Conservation (phyloP, 495 filamentous ascomycete species). For the Beverwykella pulmonaria region DNA sequence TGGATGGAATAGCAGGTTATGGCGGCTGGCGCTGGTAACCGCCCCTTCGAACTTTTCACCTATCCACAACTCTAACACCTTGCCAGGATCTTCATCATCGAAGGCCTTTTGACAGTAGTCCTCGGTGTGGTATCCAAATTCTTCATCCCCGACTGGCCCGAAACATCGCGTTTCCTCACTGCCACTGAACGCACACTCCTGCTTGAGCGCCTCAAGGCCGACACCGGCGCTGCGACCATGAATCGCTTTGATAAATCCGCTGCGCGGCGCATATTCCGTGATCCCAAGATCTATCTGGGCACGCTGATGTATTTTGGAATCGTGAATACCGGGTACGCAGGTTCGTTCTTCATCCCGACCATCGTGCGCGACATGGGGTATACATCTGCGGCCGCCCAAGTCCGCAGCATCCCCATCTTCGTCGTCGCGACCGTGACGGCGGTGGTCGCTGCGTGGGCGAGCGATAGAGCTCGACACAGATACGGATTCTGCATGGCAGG, state of each 20-base stretch:
- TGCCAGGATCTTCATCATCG: constrained; percentile 47
- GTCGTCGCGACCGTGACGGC: constrained; percentile 41
- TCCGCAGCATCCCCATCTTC: constrained; percentile 47
- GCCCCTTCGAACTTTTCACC: too few species aligned
- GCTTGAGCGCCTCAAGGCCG: constrained; percentile 47
- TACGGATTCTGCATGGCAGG: constrained; percentile 45
- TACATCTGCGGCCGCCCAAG: constrained; percentile 39
- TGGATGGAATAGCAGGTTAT: constrained; percentile 56
- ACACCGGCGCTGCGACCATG: constrained; percentile 46
- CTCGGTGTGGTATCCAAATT: constrained; percentile 48
- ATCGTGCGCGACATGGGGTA: constrained; percentile 42
- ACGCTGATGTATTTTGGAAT: constrained; percentile 43
- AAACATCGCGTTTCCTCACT: constrained; percentile 47
- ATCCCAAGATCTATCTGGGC: constrained; percentile 44
- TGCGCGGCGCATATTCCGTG: constrained; percentile 36
- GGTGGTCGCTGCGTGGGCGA: constrained; percentile 29
- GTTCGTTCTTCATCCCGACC: constrained; percentile 42
- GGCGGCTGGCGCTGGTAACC: constrained; percentile 41
- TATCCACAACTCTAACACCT: neutral
- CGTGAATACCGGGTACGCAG: constrained; percentile 42
- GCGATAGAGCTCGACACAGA: constrained; percentile 46
- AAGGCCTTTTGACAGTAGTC: constrained; percentile 49
- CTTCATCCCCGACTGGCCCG: constrained; percentile 52
- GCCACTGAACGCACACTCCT: constrained; percentile 47
- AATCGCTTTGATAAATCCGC: constrained; percentile 49